A percentile compares a stretch with the other conserved stretches of the same genome.
Conservation (phyloP, 2,329 filamentous ascomycete species). For the Purpureocillium lavendulum region DNA sequence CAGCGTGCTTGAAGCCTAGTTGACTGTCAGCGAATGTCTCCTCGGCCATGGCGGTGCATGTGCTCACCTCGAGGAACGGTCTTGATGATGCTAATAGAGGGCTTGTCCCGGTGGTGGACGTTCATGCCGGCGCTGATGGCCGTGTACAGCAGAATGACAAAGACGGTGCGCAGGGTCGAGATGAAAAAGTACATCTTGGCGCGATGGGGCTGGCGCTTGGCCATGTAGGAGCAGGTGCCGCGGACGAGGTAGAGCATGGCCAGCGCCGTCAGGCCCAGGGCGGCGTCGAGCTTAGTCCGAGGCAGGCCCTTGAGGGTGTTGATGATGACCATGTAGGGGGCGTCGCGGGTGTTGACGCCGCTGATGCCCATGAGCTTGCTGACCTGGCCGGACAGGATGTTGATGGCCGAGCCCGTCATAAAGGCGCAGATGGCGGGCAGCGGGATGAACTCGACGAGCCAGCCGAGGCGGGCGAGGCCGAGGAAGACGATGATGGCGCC, state of each 20-base stretch:
- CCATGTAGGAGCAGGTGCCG: constrained; percentile 50
- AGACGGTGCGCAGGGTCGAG: constrained; percentile 68
- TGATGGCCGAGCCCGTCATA: constrained; percentile 45
- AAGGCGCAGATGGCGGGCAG: constrained; percentile 44
- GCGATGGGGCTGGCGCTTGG: constrained; percentile 56
- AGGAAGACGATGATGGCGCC: constrained; percentile 40
- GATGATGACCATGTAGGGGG: constrained; percentile 42
- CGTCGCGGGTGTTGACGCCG: constrained; percentile 38
- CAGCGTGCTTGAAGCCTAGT: constrained; percentile 60
- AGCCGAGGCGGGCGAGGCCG: constrained; percentile 41
- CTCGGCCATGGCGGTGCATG: too few relatives aligned
- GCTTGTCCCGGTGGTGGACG: constrained; percentile 44
- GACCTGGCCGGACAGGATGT: constrained; percentile 40
- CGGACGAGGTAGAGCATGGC: constrained; percentile 61
- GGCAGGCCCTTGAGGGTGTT: constrained; percentile 38
- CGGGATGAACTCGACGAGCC: constrained; percentile 46
- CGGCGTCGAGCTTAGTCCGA: constrained; percentile 55
- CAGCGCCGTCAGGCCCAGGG: constrained; percentile 63
- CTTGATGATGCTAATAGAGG: constrained; percentile 56
- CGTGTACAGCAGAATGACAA: constrained; percentile 75
- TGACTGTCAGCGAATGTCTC: background rate
- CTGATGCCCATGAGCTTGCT: constrained; percentile 42
- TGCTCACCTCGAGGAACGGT: constrained; percentile 57
- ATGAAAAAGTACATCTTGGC: constrained; percentile 71
- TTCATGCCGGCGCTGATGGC: constrained; percentile 68